phyloP scores from a whole-genome alignment of 495 filamentous ascomycete species.

The Tirmania nivea region DNA sequence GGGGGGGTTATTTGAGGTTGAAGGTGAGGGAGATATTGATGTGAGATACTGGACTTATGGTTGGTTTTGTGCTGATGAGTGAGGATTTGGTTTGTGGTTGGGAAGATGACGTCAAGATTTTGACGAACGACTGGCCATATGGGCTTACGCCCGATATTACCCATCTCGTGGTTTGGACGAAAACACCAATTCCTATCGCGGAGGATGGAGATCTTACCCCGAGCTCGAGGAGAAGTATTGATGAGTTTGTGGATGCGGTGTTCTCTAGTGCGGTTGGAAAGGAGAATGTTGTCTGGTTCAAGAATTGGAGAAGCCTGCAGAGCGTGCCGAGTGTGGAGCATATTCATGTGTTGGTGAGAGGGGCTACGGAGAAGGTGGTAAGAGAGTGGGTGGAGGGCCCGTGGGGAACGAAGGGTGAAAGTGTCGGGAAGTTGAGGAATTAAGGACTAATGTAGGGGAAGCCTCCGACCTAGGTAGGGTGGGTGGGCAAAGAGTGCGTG shows the following conservation, averaged over 20 bases:
- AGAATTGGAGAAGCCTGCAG: constrained; percentile 79
- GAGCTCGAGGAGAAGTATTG: constrained; percentile 38
- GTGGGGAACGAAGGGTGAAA: background rate
- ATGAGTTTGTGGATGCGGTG: constrained; percentile 40
- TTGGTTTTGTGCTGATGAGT: no score
- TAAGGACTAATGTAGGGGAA: background rate
- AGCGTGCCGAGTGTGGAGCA: constrained; percentile 68
- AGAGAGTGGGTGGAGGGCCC: constrained; percentile 9
- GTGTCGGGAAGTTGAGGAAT: background rate
- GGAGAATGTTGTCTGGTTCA: constrained; percentile 66
- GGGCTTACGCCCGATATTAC: constrained; percentile 24
- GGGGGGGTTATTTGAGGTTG: background rate
- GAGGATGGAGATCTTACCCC: constrained; percentile 52
- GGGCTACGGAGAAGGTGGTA: constrained; percentile 7
- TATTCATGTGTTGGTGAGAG: constrained; percentile 31
- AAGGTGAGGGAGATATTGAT: background rate
- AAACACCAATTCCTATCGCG: constrained; percentile 32
- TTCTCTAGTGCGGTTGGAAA: constrained; percentile 41
- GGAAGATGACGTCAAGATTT: constrained; percentile 29
- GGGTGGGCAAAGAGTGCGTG: background rate
- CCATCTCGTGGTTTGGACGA: constrained; percentile 51
- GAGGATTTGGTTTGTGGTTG: no score
- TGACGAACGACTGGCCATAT: constrained; percentile 87
- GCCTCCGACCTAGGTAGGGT: background rate
- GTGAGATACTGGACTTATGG: no score